These are phyloP conservation scores for Mortierella sp. DNA, from an alignment of 371 early-diverging fungal genomes.

Conservation along the genomic window DNA sequence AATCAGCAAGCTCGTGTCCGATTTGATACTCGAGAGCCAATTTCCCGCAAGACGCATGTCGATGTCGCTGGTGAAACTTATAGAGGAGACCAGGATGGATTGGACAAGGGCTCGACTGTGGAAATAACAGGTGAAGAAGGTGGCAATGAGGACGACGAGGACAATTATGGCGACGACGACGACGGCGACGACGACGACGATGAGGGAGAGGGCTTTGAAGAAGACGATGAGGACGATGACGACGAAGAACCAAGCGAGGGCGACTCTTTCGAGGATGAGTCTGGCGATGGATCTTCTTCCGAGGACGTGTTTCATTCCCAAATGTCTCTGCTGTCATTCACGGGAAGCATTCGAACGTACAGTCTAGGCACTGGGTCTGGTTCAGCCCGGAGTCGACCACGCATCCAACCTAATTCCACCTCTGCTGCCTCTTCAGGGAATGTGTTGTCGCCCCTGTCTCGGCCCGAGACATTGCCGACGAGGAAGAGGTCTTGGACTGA, in stretches of 20 bases:
- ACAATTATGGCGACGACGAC: neutral
- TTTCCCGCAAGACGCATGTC: neutral
- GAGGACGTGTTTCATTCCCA: slow-evolving; percentile 43
- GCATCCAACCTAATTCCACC: slow-evolving; percentile 12
- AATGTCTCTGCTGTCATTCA: slow-evolving; percentile 52
- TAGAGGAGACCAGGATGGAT: neutral
- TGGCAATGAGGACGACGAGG: neutral
- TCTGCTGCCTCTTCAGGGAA: neutral
- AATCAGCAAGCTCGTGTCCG: slow-evolving; percentile 18
- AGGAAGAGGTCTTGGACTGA: slow-evolving; percentile 10
- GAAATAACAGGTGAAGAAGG: neutral
- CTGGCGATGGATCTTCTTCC: slow-evolving; percentile 27
- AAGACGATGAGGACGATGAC: slow-evolving; percentile 9
- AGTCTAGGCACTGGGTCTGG: slow-evolving; percentile 54
- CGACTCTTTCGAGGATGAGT: slow-evolving; percentile 24
- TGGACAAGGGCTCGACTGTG: neutral
- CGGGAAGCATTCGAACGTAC: slow-evolving; percentile 50
- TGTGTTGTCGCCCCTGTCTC: neutral
- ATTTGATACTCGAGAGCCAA: neutral
- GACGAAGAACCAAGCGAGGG: slow-evolving; percentile 22
- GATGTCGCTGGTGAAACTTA: neutral
- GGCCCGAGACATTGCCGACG: slow-evolving; percentile 4
- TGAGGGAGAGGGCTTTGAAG: slow-evolving; percentile 1
- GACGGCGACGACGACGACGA: too few species aligned
- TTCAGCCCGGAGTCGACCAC: slow-evolving; percentile 53